A percentile compares a stretch with the other conserved stretches of the same genome.
These are phyloP conservation scores for Podospora appendiculata DNA, from an alignment of 495 filamentous ascomycete species.

Conservation along the genomic window DNA sequence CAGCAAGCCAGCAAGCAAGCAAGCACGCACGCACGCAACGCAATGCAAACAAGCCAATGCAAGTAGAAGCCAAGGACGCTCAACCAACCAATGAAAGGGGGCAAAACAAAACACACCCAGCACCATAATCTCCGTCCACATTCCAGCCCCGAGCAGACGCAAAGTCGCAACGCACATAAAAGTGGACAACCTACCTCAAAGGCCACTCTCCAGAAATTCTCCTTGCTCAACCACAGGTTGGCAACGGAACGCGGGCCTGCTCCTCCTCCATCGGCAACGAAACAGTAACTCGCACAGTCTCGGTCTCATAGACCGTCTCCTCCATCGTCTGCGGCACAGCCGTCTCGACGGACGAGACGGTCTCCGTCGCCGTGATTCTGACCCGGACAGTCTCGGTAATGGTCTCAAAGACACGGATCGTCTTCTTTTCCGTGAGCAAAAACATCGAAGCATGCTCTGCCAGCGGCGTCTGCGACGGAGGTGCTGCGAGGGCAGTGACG, in stretches of 20 bases:
- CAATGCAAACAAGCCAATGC: background rate
- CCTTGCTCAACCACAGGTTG: background rate
- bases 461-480: background rate
- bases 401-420: conserved; percentile 30
- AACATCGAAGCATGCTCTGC: background rate
- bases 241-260: background rate
- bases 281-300: conserved; percentile 18
- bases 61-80: background rate
- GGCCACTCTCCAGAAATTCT: background rate
- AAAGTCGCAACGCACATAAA: background rate
- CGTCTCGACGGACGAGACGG: conserved; percentile 10
- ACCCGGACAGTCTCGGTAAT: conserved; percentile 30
- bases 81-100: background rate
- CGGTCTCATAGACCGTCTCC: conserved; percentile 22
- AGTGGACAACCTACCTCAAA: background rate
- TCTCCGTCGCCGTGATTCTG: conserved; percentile 22
- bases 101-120: background rate
- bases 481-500: too few species aligned
- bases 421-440: conserved; percentile 20
- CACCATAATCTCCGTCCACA: background rate
- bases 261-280: conserved; percentile 11
- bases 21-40: too few species aligned
- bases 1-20: background rate
- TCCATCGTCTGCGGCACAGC: conserved; percentile 16
- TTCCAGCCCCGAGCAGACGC: background rate